Evolutionary conservation across 768 basidiomycete genomes (phyloP).

Genomic region (Tubosaeta sp.): DNA sequence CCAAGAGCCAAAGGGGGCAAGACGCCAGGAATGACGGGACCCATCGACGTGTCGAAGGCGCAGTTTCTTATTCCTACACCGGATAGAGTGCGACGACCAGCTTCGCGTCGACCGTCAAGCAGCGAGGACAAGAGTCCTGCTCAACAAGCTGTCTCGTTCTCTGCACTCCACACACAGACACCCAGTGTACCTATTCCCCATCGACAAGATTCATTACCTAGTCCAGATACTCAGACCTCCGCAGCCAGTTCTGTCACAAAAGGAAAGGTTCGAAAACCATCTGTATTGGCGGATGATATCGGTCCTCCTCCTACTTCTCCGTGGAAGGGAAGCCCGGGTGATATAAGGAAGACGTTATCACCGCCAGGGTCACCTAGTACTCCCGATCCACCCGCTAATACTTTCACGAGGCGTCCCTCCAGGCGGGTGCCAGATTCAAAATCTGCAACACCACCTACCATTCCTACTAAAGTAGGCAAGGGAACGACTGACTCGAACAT

Average conservation of each 20-base stretch:
- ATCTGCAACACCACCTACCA: slow-evolving; percentile 23
- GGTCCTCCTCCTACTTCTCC: slow-evolving; percentile 9
- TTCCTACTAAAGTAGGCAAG: slow-evolving; percentile 47
- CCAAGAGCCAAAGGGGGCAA: slow-evolving; percentile 51
- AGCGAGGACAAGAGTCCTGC: slow-evolving; percentile 25
- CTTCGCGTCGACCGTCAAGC: slow-evolving; percentile 25
- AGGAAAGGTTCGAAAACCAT: slow-evolving; percentile 28
- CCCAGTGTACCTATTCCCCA: slow-evolving; percentile 9
- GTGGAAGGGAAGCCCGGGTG: slow-evolving; percentile 26
- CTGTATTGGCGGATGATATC: slow-evolving; percentile 28
- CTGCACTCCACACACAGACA: slow-evolving; percentile 23
- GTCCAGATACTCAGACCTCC: slow-evolving; percentile 17
- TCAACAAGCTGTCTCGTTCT: slow-evolving; percentile 27
- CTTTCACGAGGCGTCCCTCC: slow-evolving; percentile 27
- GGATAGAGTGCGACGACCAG: slow-evolving; percentile 25
- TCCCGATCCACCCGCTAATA: slow-evolving; percentile 21
- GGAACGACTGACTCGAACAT: slow-evolving; percentile 60
- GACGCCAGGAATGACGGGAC: slow-evolving; percentile 25
- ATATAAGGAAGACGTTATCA: slow-evolving; percentile 31
- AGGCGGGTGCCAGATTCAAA: slow-evolving; percentile 31
- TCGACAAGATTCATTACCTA: slow-evolving; percentile 25
- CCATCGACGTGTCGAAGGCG: slow-evolving; percentile 47
- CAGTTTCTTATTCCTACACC: slow-evolving; percentile 29
- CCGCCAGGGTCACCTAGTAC: slow-evolving; percentile 32
- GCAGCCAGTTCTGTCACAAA: slow-evolving; percentile 10